These are phyloP conservation scores for Astrephomene gubernaculifera DNA, from an alignment of 139 green algal genomes.

Conservation along the genomic window DNA sequence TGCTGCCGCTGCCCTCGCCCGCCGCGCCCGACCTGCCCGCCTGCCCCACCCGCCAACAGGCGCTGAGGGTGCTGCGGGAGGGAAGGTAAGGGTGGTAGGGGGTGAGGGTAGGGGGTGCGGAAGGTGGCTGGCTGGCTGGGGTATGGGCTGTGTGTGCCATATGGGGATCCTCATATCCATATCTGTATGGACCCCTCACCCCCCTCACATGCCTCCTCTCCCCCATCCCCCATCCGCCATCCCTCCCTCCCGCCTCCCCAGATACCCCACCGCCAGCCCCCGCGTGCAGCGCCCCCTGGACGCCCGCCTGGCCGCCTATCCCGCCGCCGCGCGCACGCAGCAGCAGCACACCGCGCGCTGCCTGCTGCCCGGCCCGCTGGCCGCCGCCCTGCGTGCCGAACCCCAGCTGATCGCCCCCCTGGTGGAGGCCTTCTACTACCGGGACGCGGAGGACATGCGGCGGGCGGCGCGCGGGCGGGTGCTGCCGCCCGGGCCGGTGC, in stretches of 20 bases:
- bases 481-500: slow-evolving; percentile 66
- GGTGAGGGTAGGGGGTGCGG: no score
- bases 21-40: slow-evolving; percentile 52
- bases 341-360: slow-evolving; percentile 57
- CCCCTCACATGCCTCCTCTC: no score
- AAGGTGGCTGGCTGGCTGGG: no score
- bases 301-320: slow-evolving; percentile 56
- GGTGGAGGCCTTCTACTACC: slow-evolving; percentile 77
- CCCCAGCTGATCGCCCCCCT: slow-evolving; percentile 74
- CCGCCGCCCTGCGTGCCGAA: slow-evolving; percentile 60
- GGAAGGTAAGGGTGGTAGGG: slow-evolving; percentile 17
- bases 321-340: slow-evolving; percentile 1
- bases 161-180: no score
- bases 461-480: slow-evolving; percentile 57
- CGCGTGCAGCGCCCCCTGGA: slow-evolving; percentile 40
- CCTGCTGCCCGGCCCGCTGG: slow-evolving; percentile 67
- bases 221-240: no score
- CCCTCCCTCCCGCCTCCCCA: not conserved
- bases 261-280: slow-evolving; percentile 1
- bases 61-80: slow-evolving; percentile 58
- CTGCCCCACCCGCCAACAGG: slow-evolving; percentile 52
- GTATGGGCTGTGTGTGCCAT: no score
- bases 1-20: slow-evolving; percentile 73
- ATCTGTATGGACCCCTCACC: no score
- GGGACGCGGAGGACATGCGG: slow-evolving; percentile 62